A percentile compares a stretch with the other conserved stretches of the same genome.
Evolutionary conservation across 345 rosid genomes (phyloP).

Genomic region (Citrus maxima): DNA sequence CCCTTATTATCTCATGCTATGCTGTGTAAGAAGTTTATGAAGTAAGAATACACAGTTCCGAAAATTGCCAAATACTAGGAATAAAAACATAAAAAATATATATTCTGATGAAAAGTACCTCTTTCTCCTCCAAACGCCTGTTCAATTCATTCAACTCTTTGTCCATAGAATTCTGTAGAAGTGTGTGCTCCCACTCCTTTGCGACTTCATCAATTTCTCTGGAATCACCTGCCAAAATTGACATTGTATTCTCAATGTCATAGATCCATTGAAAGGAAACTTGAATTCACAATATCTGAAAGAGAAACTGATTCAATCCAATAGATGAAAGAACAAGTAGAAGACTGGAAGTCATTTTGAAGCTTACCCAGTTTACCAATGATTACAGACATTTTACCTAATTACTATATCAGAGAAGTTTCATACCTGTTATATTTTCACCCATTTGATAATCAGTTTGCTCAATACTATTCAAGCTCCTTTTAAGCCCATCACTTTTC

Average conservation of each 20-base stretch:
- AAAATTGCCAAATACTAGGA: not conserved
- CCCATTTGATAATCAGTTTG: slow-evolving; percentile 74
- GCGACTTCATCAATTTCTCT: slow-evolving; percentile 82
- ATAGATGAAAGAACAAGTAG: not conserved
- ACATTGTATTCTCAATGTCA: slow-evolving; percentile 13
- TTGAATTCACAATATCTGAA: not conserved
- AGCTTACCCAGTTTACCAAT: not conserved
- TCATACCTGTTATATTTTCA: slow-evolving; percentile 66
- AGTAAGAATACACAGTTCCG: not conserved
- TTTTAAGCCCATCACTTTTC: slow-evolving; percentile 81
- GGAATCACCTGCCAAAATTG: slow-evolving; percentile 53
- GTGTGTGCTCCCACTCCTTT: slow-evolving; percentile 98
- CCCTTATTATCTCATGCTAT: too few relatives aligned
- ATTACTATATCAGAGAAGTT: not conserved
- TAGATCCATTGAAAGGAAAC: not conserved
- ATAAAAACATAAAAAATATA: not conserved
- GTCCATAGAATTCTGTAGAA: slow-evolving; percentile 87
- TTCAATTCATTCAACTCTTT: slow-evolving; percentile 89
- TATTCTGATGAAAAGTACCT: slow-evolving; percentile 47
- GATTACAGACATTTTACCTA: not conserved
- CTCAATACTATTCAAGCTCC: slow-evolving; percentile 81
- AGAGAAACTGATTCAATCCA: not conserved
- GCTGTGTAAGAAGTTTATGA: not conserved
- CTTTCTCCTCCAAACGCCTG: slow-evolving; percentile 88
- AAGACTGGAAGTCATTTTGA: not conserved